phyloP scores from a whole-genome alignment of 2,329 filamentous ascomycete species.

The Epichloe bromicola region DNA sequence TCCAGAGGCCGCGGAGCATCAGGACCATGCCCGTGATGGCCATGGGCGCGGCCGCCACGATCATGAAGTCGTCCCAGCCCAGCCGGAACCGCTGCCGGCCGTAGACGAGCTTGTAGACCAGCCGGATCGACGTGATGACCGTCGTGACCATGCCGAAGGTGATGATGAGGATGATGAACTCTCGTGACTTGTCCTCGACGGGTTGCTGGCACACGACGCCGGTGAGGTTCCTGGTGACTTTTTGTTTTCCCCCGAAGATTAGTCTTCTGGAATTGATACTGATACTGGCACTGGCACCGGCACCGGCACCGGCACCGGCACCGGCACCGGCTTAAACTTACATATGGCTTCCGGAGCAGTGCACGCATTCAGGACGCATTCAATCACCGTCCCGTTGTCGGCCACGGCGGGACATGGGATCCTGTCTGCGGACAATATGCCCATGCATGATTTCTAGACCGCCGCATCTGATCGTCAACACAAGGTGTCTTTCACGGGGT shows the following conservation, averaged over 20 bases:
- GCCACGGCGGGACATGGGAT: too few relatives aligned
- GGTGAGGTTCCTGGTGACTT: slow-evolving; percentile 22
- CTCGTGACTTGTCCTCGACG: background rate
- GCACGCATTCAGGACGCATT: too few relatives aligned
- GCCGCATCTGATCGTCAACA: too few relatives aligned
- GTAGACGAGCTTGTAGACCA: background rate
- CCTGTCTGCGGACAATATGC: too few relatives aligned
- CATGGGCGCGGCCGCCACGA: background rate
- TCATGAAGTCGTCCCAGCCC: background rate
- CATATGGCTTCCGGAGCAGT: too few relatives aligned
- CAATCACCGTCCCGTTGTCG: too few relatives aligned
- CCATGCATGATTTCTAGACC: too few relatives aligned
- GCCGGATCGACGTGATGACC: background rate
- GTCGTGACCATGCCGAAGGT: background rate
- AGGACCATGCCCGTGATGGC: background rate
- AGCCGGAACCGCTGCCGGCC: background rate
- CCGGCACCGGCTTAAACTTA: too few relatives aligned
- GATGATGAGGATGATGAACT: background rate
- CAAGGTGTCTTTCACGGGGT: too few relatives aligned
- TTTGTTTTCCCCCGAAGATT: slow-evolving; percentile 24
- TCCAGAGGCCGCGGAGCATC: background rate
- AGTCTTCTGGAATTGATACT: too few relatives aligned
- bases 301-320: too few relatives aligned
- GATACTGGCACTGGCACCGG: too few relatives aligned
- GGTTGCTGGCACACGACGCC: slow-evolving; percentile 23